Evolutionary conservation across 2,329 filamentous ascomycete species (phyloP), one percentile per base, ranked within the genome.

Genomic region (Sporothrix luriei): DNA sequence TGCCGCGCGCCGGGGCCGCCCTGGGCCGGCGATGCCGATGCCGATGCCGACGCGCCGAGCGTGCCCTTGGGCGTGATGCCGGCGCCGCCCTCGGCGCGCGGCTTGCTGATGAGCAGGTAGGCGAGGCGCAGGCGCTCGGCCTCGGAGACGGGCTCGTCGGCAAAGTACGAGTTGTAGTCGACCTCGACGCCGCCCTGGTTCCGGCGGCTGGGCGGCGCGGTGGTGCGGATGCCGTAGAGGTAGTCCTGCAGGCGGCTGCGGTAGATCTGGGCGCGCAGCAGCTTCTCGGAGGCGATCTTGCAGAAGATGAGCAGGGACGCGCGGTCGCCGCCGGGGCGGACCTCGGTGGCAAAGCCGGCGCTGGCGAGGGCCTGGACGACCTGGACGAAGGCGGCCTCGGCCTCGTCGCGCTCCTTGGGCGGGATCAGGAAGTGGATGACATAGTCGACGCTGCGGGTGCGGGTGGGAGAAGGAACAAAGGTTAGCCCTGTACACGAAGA

Each of bases 241-340:
- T 94, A 99, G 80, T 98, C 95, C 77, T 93, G 91, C 21, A 97
- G 89, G 73, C 95, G 88, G 69, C 91, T 92, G 73, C 93, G 88
- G 79, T 97, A 96, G 65, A 97, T 87, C 76, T 97, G 92, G 73
- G 89, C 88, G 71, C 87, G 87, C 71, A 99, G 84, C 73, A 93
- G 87, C 74, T 88, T 84, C 72, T 90, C 85, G 26, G 92, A 93
- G 48, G 90, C 89, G 54, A 96, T 87, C 76, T 90, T 91, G 76
- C 94, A 85, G 78, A 97, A 97, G 74, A 98, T 81, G 62, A 98
- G 84, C 51, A 98, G 82, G 3, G 92, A 92, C 69, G 87, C 84
- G 38, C 88, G 86, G 73, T 91, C 88, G 61, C 62, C 65, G 69
- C 93, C 93, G 75, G 89, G 88, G 73, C 95, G 91, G 66, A 97